Base-by-base conservation (phyloP, 768 basidiomycete genomes). In the Coprinellus aureogranulatus region DNA sequence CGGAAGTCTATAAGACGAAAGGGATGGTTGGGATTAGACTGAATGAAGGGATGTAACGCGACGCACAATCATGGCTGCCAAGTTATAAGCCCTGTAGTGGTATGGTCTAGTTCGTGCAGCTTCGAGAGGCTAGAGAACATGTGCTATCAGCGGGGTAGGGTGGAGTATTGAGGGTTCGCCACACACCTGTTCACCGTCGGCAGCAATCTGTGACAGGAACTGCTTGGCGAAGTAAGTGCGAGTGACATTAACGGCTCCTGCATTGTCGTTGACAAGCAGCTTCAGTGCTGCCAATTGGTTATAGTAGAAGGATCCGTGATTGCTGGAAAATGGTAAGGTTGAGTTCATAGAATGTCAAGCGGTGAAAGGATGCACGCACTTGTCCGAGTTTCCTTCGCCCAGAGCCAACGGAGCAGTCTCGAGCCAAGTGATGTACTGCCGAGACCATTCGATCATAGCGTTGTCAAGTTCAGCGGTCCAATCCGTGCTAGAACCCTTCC, bases 41-140 rank as follows among this genome's bases (percentile, higher is more conserved):
- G n/a, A n/a, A n/a, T n/a, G n/a, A n/a, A n/a, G n/a, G n/a, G n/a
- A n/a, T n/a, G n/a, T n/a, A n/a, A n/a, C n/a, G n/a, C 23, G 47
- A 4, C 81, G 65, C 59, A 86, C 85, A 49, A 87, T 82, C 81
- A 88, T 84, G 8, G 84, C 86, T 1, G 81, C 83, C 16, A 88
- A 74, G 60, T 89, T 89, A 70, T 86, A 88, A 0, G 80, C 77
- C 10, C 83, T 78, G 65, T 88, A 88, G 64, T 88, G 86, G 67
- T 81, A 87, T 16, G 87, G 85, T 11, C 81, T 74, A 1, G 85
- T 85, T 26, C 87, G 81, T 2, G 68, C 74, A 18, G 83, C 77
- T 71, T 88, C 87, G 14, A 84, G 67, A 11, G 87, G 86, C 82
- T 85, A 55, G 4, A 47, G 46, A 31, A 11, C 8, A 31, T 61